Conservation (phyloP, 164 flowering plant species). For the Piper betle region DNA sequence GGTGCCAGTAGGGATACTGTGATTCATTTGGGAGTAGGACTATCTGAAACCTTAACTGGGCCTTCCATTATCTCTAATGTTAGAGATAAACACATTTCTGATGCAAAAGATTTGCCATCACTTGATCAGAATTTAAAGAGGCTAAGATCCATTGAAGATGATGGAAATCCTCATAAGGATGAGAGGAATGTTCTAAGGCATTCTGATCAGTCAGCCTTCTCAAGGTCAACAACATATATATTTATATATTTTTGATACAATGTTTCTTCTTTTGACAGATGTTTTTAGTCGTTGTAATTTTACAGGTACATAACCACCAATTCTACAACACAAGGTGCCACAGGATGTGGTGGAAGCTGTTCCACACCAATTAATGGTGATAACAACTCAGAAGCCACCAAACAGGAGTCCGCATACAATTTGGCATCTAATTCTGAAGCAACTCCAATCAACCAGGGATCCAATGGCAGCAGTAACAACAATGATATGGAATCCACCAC, state of each 20-base stretch:
- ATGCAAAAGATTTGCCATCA: constrained; percentile 29
- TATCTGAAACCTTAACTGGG: constrained; percentile 14
- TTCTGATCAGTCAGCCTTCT: constrained; percentile 69
- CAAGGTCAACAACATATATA: constrained; percentile 27
- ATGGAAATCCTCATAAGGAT: constrained; percentile 14
- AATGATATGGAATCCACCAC: constrained; percentile 41
- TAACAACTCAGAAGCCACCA: constrained; percentile 39
- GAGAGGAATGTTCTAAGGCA: constrained; percentile 46
- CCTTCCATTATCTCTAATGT: constrained; percentile 15
- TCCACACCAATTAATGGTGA: constrained; percentile 27
- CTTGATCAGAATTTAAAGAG: constrained; percentile 45
- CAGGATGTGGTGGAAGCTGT: constrained; percentile 50
- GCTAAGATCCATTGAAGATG: constrained; percentile 24
- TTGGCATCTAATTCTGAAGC: constrained; percentile 22
- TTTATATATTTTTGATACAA: neutral
- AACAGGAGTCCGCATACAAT: constrained; percentile 21
- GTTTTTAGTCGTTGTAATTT: neutral
- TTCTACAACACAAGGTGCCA: constrained; percentile 37
- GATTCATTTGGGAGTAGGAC: constrained; percentile 13
- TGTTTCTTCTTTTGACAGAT: neutral
- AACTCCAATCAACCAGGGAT: constrained; percentile 29
- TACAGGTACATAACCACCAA: constrained; percentile 54
- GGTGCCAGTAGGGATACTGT: constrained; percentile 10
- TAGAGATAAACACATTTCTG: constrained; percentile 14
- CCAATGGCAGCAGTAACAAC: constrained; percentile 44